Evolutionary conservation across 2,329 filamentous ascomycete species (phyloP).

Genomic region (Aspergillus latus): DNA sequence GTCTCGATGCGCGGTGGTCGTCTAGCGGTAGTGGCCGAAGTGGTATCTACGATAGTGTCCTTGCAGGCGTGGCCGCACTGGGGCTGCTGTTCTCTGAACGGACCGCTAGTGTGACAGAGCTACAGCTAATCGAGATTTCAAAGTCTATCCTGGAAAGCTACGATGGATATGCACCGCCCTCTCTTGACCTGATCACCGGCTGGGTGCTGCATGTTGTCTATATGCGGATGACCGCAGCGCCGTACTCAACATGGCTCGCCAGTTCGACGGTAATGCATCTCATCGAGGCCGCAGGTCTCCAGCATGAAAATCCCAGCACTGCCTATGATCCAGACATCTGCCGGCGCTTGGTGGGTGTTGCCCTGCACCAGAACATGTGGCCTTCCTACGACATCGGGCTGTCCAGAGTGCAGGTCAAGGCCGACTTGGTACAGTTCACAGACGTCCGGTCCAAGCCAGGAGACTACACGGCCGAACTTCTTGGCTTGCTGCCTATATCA

Average conservation of each 20-base stretch:
- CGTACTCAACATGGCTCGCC: slow-evolving; percentile 47
- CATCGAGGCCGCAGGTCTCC: slow-evolving; percentile 50
- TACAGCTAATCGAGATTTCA: slow-evolving; percentile 49
- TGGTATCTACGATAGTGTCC: slow-evolving; percentile 46
- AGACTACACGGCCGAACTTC: slow-evolving; percentile 52
- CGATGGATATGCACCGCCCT: slow-evolving; percentile 21
- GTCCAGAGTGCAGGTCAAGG: slow-evolving; percentile 51
- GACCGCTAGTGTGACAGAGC: slow-evolving; percentile 44
- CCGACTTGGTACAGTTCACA: slow-evolving; percentile 30
- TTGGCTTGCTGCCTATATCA: slow-evolving; percentile 54
- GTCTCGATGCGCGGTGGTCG: slow-evolving; percentile 24
- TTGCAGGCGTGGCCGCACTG: slow-evolving; percentile 55
- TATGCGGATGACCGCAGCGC: slow-evolving; percentile 52
- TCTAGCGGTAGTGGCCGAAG: slow-evolving; percentile 18
- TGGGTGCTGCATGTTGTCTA: slow-evolving; percentile 56
- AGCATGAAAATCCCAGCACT: slow-evolving; percentile 23
- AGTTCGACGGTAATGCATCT: slow-evolving; percentile 46
- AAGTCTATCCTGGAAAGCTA: slow-evolving; percentile 44
- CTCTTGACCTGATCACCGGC: slow-evolving; percentile 29
- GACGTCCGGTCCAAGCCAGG: slow-evolving; percentile 35
- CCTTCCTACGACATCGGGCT: slow-evolving; percentile 58
- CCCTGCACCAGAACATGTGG: slow-evolving; percentile 60
- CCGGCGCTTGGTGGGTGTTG: slow-evolving; percentile 48
- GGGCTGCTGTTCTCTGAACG: slow-evolving; percentile 52
- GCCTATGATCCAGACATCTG: slow-evolving; percentile 36